Evolutionary conservation across 768 basidiomycete genomes (phyloP).

Genomic region (Rhizopogon vinicolor): DNA sequence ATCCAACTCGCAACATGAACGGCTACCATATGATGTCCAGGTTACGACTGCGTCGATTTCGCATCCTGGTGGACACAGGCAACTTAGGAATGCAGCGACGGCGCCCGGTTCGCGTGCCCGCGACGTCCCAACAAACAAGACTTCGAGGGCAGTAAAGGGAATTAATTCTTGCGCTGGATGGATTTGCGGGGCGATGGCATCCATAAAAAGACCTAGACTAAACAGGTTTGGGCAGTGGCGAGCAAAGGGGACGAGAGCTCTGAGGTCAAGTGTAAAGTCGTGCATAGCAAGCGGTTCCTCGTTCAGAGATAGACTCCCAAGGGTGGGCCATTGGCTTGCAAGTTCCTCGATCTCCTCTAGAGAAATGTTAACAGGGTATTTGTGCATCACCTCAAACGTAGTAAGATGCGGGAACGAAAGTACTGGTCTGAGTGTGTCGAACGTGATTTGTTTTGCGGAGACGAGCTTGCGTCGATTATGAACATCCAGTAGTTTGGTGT

Average conservation of each 20-base stretch:
- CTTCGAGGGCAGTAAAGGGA: slow-evolving; percentile 14
- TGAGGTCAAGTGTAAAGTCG: slow-evolving; percentile 27
- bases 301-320: slow-evolving; percentile 42
- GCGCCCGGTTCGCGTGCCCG: slow-evolving; percentile 35
- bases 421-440: slow-evolving; percentile 32
- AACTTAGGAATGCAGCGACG: slow-evolving; percentile 50
- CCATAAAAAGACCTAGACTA: slow-evolving; percentile 32
- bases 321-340: slow-evolving; percentile 39
- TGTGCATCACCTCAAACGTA: slow-evolving; percentile 30
- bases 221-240: slow-evolving; percentile 32
- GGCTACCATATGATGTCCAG: slow-evolving; percentile 32
- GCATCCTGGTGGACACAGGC: slow-evolving; percentile 42
- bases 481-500: slow-evolving; percentile 27
- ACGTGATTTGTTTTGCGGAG: slow-evolving; percentile 25
- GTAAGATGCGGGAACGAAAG: slow-evolving; percentile 25
- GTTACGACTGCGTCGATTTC: slow-evolving; percentile 42
- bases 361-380: slow-evolving; percentile 28
- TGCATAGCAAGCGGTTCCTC: slow-evolving; percentile 35
- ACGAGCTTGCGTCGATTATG: slow-evolving; percentile 10
- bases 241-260: slow-evolving; percentile 35
- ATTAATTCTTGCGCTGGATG: slow-evolving; percentile 5
- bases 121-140: slow-evolving; percentile 48
- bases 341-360: slow-evolving; percentile 40
- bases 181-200: slow-evolving; percentile 24
- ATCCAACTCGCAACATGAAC: slow-evolving; percentile 9